These are phyloP conservation scores for Diplodia corticola DNA, from an alignment of 2,329 filamentous ascomycete genomes.

Conservation along the genomic window DNA sequence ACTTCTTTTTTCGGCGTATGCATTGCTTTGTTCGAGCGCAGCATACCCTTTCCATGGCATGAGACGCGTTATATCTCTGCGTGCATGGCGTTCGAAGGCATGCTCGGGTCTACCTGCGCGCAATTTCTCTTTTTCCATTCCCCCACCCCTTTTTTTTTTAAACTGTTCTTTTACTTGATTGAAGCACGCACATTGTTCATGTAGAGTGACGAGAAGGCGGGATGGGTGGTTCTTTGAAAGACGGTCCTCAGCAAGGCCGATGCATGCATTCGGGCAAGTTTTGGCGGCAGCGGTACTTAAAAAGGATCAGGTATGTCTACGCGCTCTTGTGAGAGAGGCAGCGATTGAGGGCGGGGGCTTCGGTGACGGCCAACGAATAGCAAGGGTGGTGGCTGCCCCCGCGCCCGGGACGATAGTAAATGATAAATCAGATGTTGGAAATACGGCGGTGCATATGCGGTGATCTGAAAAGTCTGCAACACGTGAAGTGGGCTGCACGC, in stretches of 20 bases:
- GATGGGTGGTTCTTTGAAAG: slow-evolving; percentile 21
- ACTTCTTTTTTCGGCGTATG: slow-evolving; percentile 31
- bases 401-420: slow-evolving; percentile 15
- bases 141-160: background rate
- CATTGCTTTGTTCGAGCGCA: slow-evolving; percentile 34
- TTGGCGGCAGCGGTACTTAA: slow-evolving; percentile 4
- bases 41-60: slow-evolving; percentile 41
- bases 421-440: slow-evolving; percentile 7
- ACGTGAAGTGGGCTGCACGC: slow-evolving; percentile 10
- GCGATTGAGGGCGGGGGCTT: slow-evolving; percentile 4
- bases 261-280: slow-evolving; percentile 10
- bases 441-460: slow-evolving; percentile 4
- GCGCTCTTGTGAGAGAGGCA: slow-evolving; percentile 14
- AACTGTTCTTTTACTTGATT: background rate
- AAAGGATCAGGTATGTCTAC: slow-evolving; percentile 6
- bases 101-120: slow-evolving; percentile 15
- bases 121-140: slow-evolving; percentile 13
- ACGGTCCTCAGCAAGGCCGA: slow-evolving; percentile 15
- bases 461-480: background rate
- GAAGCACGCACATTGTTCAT: slow-evolving; percentile 16
- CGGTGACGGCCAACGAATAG: background rate
- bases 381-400: background rate
- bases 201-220: slow-evolving; percentile 20
- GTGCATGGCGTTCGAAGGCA: slow-evolving; percentile 21
- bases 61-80: slow-evolving; percentile 25